Conservation (phyloP, 2,329 filamentous ascomycete genomes). For the Nemania sp. region DNA sequence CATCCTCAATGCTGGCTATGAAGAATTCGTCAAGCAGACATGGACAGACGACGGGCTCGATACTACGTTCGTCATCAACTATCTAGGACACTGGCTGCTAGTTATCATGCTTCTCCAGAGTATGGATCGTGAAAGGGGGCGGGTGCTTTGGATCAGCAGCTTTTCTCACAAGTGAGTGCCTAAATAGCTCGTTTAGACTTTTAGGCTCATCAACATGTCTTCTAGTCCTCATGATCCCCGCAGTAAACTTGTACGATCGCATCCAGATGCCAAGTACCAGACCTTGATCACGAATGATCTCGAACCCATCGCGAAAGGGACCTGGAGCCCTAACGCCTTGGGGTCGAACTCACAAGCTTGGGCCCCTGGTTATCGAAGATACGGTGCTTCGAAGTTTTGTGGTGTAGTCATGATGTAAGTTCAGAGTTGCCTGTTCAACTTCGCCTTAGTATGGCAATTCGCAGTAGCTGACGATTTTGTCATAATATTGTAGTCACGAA, state of each 20-base stretch:
- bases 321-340: constrained; percentile 30
- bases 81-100: constrained; percentile 36
- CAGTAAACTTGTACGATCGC: constrained; percentile 8
- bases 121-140: constrained; percentile 27
- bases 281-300: constrained; percentile 21
- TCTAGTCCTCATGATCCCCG: constrained; percentile 13
- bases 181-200: no score
- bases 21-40: constrained; percentile 31
- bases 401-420: constrained; percentile 38
- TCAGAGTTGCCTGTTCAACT: no score
- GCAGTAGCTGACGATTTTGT: no score
- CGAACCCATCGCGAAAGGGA: constrained; percentile 31
- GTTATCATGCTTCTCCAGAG: constrained; percentile 31
- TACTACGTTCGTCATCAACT: constrained; percentile 30
- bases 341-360: constrained; percentile 28
- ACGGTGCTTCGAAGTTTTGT: constrained; percentile 36
- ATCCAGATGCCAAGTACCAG: constrained; percentile 24
- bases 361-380: constrained; percentile 33
- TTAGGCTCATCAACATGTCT: not conserved
- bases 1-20: constrained; percentile 41
- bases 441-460: no score
- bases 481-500: no score
- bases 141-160: constrained; percentile 30
- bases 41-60: constrained; percentile 31
- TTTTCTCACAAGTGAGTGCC: constrained; percentile 42